Conservation (phyloP, 2,329 filamentous ascomycete species). For the Akanthomyces dipterigenus region DNA sequence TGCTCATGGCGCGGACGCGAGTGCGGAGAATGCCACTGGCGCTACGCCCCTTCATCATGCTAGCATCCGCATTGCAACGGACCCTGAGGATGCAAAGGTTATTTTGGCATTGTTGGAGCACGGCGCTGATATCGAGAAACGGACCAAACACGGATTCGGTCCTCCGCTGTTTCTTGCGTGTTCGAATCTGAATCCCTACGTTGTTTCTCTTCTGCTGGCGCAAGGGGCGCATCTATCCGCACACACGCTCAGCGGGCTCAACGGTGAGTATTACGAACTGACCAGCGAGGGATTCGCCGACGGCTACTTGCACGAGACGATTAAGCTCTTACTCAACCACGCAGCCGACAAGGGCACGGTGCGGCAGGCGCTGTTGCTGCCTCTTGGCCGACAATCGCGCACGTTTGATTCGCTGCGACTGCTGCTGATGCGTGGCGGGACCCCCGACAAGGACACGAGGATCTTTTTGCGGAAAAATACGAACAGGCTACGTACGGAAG, state of each 20-base stretch:
- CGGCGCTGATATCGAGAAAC: neutral
- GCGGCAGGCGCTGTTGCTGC: neutral
- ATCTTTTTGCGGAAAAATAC: fast-evolving
- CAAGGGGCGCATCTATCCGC: neutral
- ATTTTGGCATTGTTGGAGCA: neutral
- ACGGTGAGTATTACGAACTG: too few relatives aligned
- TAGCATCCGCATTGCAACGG: neutral
- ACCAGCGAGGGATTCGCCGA: neutral
- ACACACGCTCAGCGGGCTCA: neutral
- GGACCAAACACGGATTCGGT: neutral
- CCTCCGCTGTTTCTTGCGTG: neutral
- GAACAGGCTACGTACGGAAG: neutral
- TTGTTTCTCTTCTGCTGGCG: neutral
- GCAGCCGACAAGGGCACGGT: neutral
- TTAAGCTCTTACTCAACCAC: neutral
- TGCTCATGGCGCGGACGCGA: neutral
- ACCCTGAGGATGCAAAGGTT: neutral
- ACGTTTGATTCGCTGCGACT: neutral
- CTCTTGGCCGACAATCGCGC: neutral
- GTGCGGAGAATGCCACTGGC: neutral
- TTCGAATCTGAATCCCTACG: neutral
- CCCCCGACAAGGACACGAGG: neutral
- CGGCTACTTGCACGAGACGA: neutral
- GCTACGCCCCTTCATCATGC: neutral
- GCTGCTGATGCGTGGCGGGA: neutral